Conservation (phyloP, 345 rosid genomes). For the Stellera chamaejasme region DNA sequence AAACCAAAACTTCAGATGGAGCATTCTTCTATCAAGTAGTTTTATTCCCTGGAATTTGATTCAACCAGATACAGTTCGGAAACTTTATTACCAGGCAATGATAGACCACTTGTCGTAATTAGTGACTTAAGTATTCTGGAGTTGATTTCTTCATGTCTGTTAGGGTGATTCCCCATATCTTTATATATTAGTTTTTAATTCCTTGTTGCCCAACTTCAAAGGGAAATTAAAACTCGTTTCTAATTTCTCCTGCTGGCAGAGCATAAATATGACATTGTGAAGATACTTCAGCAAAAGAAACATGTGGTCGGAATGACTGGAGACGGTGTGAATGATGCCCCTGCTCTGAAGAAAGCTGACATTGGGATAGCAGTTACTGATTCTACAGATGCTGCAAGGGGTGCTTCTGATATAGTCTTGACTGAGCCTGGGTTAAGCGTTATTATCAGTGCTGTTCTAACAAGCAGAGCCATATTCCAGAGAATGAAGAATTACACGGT, state of each 20-base stretch:
- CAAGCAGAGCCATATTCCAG: slow-evolving; percentile 96
- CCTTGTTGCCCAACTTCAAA: no score
- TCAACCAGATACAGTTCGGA: no score
- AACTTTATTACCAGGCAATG: no score
- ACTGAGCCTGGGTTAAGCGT: slow-evolving; percentile 97
- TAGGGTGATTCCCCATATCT: no score
- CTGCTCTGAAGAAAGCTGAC: slow-evolving; percentile 95
- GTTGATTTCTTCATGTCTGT: no score
- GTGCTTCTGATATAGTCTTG: slow-evolving; percentile 82
- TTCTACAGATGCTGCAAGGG: slow-evolving; percentile 96
- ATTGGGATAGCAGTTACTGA: slow-evolving; percentile 96
- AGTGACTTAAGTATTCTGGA: no score
- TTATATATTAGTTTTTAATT: no score
- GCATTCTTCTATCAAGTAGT: no score
- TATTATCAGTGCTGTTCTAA: slow-evolving; percentile 87
- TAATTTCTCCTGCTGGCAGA: slow-evolving; percentile 33
- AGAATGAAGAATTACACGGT: slow-evolving; percentile 96
- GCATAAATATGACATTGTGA: slow-evolving; percentile 94
- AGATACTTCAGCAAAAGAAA: slow-evolving; percentile 83
- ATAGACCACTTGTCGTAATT: no score
- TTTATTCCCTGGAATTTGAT: no score
- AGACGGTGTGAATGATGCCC: slow-evolving; percentile 98
- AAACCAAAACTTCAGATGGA: not conserved
- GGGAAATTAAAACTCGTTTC: no score
- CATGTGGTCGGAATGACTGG: slow-evolving; percentile 99